A percentile compares a stretch with the other conserved stretches of the same genome.
Conservation (phyloP, 805 yeast genomes). For the Gaillardinia entomophila region DNA sequence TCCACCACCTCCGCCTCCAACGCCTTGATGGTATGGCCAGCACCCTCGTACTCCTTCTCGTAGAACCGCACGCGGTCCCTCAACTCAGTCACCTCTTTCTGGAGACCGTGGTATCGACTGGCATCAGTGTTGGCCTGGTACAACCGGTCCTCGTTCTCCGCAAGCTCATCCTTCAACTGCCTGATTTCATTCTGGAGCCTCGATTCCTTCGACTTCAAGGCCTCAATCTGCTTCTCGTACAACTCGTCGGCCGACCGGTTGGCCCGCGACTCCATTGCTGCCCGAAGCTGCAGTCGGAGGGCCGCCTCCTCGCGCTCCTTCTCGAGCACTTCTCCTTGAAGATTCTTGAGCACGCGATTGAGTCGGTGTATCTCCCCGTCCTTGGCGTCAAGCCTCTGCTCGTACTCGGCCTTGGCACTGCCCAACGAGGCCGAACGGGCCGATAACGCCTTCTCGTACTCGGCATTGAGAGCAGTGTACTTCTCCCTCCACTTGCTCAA, state of each 20-base stretch:
- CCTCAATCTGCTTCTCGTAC: slow-evolving; percentile 19
- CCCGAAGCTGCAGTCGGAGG: slow-evolving; percentile 16
- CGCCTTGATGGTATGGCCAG: slow-evolving; percentile 17
- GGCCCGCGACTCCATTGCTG: slow-evolving; percentile 12
- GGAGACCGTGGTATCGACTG: slow-evolving; percentile 7
- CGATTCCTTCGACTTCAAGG: slow-evolving; percentile 13
- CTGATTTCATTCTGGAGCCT: slow-evolving; percentile 12
- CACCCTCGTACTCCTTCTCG: slow-evolving; percentile 20
- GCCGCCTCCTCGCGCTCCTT: slow-evolving; percentile 17
- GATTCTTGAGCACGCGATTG: slow-evolving; percentile 10
- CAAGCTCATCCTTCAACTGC: slow-evolving; percentile 19
- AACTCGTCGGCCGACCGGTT: slow-evolving; percentile 8
- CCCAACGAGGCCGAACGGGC: slow-evolving; percentile 1
- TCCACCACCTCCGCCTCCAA: slow-evolving; percentile 18
- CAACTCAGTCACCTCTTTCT: slow-evolving; percentile 15
- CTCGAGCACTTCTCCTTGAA: slow-evolving; percentile 14
- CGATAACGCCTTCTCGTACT: slow-evolving; percentile 1
- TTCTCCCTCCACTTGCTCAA: slow-evolving; percentile 7
- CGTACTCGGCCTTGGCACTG: not conserved
- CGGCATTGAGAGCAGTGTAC: slow-evolving; percentile 4
- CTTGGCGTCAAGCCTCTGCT: slow-evolving; percentile 4
- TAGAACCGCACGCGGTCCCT: slow-evolving; percentile 19
- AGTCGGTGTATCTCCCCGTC: slow-evolving; percentile 8
- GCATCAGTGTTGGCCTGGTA: slow-evolving; percentile 11
- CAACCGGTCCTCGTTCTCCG: slow-evolving; percentile 19